Percentiles rank a stretch among this genome's conserved stretches.
phyloP scores from a whole-genome alignment of 108 stramenopile species.

The Cylindrotheca closterium region DNA sequence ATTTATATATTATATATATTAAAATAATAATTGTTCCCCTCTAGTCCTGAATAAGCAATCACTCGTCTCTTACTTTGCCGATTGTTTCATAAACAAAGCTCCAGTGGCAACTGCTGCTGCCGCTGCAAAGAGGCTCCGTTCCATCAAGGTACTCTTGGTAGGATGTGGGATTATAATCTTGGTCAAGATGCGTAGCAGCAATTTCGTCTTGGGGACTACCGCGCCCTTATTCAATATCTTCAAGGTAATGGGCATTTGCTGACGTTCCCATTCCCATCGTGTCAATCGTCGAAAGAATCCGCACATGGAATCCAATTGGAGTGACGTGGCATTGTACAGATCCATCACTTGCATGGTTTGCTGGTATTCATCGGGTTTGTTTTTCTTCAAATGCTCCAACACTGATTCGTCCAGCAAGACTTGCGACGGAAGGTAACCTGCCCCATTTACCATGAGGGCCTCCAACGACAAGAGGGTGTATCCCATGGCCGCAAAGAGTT shows the following conservation, averaged over 20 bases:
- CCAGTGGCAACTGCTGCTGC: too few relatives aligned
- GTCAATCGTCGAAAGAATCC: not conserved
- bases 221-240: conserved; percentile 2
- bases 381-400: not conserved
- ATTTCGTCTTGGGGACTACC: not conserved
- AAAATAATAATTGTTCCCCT: too few relatives aligned
- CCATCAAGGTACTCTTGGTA: too few relatives aligned
- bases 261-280: not conserved
- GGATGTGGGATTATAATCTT: too few relatives aligned
- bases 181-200: too few relatives aligned
- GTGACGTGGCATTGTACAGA: not conserved
- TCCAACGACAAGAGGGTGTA: conserved; percentile 1
- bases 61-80: too few relatives aligned
- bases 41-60: too few relatives aligned
- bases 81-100: too few relatives aligned
- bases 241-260: not conserved
- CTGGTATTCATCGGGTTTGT: conserved; percentile 2
- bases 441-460: not conserved
- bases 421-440: conserved; percentile 10
- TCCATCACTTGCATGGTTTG: not conserved
- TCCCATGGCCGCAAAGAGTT: conserved; percentile 11
- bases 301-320: not conserved
- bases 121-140: too few relatives aligned
- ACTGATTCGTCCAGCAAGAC: not conserved
- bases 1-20: too few relatives aligned